Evolutionary conservation across 306 rosid genomes (phyloP).

Genomic region (Cucurbita moschata): DNA sequence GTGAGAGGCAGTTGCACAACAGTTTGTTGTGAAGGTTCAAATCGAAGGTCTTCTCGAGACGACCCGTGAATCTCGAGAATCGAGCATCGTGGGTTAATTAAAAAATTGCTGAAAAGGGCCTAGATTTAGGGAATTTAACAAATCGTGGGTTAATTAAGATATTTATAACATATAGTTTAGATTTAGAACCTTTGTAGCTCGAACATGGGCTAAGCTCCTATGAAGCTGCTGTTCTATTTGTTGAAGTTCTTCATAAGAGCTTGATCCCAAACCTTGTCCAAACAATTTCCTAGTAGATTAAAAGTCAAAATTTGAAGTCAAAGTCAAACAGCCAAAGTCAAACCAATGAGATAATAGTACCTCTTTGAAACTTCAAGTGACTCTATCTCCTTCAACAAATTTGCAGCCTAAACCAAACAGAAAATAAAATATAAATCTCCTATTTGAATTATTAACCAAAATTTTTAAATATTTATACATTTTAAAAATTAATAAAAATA

Average conservation of each 20-base stretch:
- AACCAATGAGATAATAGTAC: slow-evolving; percentile 8
- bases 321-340: not conserved
- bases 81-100: too few species aligned
- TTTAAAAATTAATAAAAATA: too few species aligned
- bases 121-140: too few species aligned
- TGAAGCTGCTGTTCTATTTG: slow-evolving; percentile 35
- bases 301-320: not conserved
- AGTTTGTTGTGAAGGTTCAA: too few species aligned
- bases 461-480: too few species aligned
- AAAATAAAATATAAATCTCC: not conserved
- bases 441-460: too few species aligned
- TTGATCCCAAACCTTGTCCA: slow-evolving; percentile 34
- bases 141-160: too few species aligned
- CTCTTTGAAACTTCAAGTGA: slow-evolving; percentile 42
- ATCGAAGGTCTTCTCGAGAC: too few species aligned
- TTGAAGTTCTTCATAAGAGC: slow-evolving; percentile 37
- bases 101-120: too few species aligned
- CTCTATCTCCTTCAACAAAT: slow-evolving; percentile 37
- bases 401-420: slow-evolving; percentile 11
- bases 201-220: slow-evolving; percentile 23
- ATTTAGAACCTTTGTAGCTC: slow-evolving; percentile 35
- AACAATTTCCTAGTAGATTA: slow-evolving; percentile 25
- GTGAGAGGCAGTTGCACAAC: too few species aligned
- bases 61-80: too few species aligned
- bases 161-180: not conserved